Evolutionary conservation across 2,329 filamentous ascomycete genomes (phyloP).

Genomic region (Cordyceps javanica): DNA sequence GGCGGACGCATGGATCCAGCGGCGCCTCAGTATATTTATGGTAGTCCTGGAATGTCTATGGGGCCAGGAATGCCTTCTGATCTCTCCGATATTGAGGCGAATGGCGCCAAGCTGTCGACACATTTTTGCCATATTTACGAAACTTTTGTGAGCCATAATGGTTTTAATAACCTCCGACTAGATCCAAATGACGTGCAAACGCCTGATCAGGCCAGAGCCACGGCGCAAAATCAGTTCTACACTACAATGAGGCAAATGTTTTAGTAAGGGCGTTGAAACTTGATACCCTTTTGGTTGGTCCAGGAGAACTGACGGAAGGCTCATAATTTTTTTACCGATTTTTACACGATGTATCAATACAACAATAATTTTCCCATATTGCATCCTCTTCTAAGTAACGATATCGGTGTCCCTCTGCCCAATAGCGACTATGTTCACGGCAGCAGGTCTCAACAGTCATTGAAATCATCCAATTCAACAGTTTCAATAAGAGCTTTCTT

Average conservation of each 20-base stretch:
- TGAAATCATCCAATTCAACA: not conserved
- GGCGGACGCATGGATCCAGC: slow-evolving; percentile 16
- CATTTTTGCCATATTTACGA: slow-evolving; percentile 1
- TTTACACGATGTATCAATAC: not conserved
- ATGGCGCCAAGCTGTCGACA: not conserved
- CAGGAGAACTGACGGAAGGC: not conserved
- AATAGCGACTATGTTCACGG: too few species aligned
- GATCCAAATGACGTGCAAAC: not conserved
- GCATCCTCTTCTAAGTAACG: too few species aligned
- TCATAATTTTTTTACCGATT: not conserved
- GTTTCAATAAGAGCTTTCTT: not conserved
- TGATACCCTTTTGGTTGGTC: not conserved
- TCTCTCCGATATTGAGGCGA: not conserved
- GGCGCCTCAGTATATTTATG: not conserved
- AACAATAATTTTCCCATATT: not conserved
- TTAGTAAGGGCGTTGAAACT: not conserved
- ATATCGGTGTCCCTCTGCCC: too few species aligned
- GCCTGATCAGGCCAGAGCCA: not conserved
- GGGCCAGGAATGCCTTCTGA: not conserved
- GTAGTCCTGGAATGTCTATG: not conserved
- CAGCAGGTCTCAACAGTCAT: too few species aligned
- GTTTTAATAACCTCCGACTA: not conserved
- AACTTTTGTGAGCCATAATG: not conserved
- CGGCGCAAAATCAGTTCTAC: not conserved
- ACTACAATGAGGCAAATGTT: slow-evolving; percentile 4